A percentile compares a stretch with the other conserved stretches of the same genome.
phyloP scores from a whole-genome alignment of 768 basidiomycete genomes.

The Tulasnella sp. region DNA sequence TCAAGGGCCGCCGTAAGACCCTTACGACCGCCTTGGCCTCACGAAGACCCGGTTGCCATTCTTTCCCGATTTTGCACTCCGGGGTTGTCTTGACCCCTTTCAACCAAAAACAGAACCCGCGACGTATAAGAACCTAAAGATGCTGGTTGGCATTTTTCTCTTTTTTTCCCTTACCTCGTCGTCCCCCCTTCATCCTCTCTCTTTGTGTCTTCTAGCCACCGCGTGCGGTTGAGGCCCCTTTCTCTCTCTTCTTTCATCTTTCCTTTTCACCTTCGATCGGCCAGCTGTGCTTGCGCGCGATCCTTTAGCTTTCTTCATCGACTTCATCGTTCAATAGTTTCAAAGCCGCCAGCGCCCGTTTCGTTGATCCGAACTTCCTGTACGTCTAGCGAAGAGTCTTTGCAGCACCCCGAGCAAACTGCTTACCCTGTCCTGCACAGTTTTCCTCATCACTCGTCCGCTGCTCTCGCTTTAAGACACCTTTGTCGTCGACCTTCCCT shows the following conservation, averaged over 20 bases:
- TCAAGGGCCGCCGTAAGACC: neutral
- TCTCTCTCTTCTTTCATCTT: constrained; percentile 11
- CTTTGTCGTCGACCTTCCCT: neutral
- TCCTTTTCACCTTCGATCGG: constrained; percentile 10
- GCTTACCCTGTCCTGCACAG: too few species aligned
- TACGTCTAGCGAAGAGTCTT: neutral
- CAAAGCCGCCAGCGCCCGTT: neutral
- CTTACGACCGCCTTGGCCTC: neutral
- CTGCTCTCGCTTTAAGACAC: neutral
- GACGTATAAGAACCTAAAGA: neutral
- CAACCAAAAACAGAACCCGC: neutral
- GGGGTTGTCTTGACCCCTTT: constrained; percentile 7
- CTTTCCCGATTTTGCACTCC: neutral
- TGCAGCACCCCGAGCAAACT: too few species aligned
- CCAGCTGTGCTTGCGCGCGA: constrained; percentile 21
- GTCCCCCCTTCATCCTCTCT: constrained; percentile 13
- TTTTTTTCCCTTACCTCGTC: neutral
- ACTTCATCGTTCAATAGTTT: constrained; percentile 5
- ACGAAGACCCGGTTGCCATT: neutral
- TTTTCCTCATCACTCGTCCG: neutral
- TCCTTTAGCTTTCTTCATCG: neutral
- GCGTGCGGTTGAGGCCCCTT: constrained; percentile 10
- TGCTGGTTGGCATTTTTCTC: neutral
- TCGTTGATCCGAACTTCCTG: constrained; percentile 14
- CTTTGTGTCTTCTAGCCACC: constrained; percentile 1